Percentiles rank a stretch among this genome's conserved stretches.
phyloP scores from a whole-genome alignment of 768 basidiomycete genomes.

The Gymnopilus junonius region DNA sequence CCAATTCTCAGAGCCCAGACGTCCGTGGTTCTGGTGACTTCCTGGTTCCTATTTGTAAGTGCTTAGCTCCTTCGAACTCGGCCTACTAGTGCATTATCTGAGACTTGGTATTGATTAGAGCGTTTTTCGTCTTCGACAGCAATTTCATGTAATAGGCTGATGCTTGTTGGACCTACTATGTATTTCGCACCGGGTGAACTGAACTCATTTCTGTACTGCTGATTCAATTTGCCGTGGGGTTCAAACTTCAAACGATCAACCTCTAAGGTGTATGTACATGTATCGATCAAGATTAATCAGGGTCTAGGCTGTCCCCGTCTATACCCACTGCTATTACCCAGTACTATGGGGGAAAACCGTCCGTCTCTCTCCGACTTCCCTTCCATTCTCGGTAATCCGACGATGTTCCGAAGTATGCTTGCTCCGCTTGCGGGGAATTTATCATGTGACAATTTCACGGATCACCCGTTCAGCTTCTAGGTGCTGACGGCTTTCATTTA shows the following conservation, averaged over 20 bases:
- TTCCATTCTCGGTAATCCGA: neutral
- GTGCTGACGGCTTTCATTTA: neutral
- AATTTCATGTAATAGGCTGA: neutral
- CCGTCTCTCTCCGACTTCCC: no score
- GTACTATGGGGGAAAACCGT: no score
- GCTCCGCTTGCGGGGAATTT: slow-evolving; percentile 20
- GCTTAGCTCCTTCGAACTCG: neutral
- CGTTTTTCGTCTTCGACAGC: neutral
- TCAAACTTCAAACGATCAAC: no score
- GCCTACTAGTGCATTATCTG: neutral
- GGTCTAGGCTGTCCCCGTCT: neutral
- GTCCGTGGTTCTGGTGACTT: neutral
- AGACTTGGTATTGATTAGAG: neutral
- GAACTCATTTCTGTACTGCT: no score
- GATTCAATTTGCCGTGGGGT: neutral
- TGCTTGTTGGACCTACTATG: neutral
- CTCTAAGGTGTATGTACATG: no score
- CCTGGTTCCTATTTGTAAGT: neutral
- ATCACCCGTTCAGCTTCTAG: neutral
- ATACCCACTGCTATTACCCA: no score
- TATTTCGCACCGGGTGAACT: no score
- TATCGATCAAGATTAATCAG: neutral
- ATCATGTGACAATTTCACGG: slow-evolving; percentile 16
- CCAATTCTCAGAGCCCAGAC: neutral
- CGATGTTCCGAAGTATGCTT: neutral